Conservation (phyloP, 805 yeast species). For the Scheffersomyces amazonensis region DNA sequence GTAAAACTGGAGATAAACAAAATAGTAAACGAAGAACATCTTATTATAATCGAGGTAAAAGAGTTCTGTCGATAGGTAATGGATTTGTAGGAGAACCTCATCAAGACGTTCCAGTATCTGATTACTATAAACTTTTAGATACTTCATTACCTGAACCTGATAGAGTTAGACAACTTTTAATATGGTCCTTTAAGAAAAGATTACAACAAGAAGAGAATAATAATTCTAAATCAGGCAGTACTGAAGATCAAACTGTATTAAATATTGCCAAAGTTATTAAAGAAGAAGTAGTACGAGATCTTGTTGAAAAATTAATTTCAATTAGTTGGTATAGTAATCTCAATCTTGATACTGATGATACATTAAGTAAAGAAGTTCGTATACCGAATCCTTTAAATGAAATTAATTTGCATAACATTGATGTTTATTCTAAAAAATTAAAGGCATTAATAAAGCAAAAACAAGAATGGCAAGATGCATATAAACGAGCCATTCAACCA, state of each 20-base stretch:
- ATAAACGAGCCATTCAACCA: slow-evolving; percentile 14
- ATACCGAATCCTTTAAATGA: slow-evolving; percentile 62
- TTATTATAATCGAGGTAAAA: slow-evolving; percentile 59
- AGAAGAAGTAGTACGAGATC: slow-evolving; percentile 58
- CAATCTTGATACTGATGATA: slow-evolving; percentile 17
- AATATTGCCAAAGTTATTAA: slow-evolving; percentile 62
- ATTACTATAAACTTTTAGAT: slow-evolving; percentile 63
- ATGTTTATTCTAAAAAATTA: slow-evolving; percentile 44
- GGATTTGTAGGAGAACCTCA: slow-evolving; percentile 71
- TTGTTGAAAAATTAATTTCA: slow-evolving; percentile 55
- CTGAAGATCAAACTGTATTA: slow-evolving; percentile 41
- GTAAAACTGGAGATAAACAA: slow-evolving; percentile 2
- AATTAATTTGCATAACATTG: slow-evolving; percentile 47
- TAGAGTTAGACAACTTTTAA: slow-evolving; percentile 63
- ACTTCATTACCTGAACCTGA: slow-evolving; percentile 66
- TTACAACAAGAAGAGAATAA: slow-evolving; percentile 27
- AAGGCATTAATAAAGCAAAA: slow-evolving; percentile 44
- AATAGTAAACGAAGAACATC: slow-evolving; percentile 45
- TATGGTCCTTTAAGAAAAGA: slow-evolving; percentile 64
- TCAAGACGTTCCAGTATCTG: slow-evolving; percentile 49
- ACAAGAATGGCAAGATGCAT: slow-evolving; percentile 42
- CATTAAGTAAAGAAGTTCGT: slow-evolving; percentile 27
- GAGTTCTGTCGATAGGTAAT: slow-evolving; percentile 72
- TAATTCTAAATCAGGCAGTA: slow-evolving; percentile 15
- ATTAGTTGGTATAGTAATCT: slow-evolving; percentile 64